A percentile compares a stretch with the other conserved stretches of the same genome.
Conservation (phyloP, 1,284 basidiomycete species). For the Ceratobasidium sp. region DNA sequence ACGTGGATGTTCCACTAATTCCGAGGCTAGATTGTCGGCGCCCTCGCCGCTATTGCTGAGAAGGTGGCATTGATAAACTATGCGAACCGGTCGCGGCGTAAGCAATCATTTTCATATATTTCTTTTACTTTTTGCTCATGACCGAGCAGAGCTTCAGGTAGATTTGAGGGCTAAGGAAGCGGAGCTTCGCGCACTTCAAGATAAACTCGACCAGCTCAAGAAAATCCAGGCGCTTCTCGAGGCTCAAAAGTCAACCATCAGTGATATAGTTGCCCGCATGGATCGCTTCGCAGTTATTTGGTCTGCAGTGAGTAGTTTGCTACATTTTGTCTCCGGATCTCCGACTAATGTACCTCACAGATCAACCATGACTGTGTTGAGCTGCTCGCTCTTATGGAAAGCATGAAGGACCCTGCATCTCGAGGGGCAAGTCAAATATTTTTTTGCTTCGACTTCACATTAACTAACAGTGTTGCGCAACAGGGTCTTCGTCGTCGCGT, state of each 20-base stretch:
- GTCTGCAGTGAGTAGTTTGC: background rate
- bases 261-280: background rate
- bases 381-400: background rate
- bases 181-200: background rate
- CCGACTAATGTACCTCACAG: background rate
- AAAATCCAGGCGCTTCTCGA: background rate
- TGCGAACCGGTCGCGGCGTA: background rate
- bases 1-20: background rate
- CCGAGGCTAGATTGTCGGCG: background rate
- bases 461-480: background rate
- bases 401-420: background rate
- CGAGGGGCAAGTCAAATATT: background rate
- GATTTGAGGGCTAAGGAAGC: background rate
- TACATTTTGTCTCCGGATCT: background rate
- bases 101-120: background rate
- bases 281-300: background rate
- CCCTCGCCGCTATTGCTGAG: background rate
- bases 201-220: background rate
- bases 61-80: background rate
- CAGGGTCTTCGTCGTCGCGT: background rate
- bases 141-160: background rate
- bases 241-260: background rate
- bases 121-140: background rate
- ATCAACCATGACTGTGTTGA: background rate
- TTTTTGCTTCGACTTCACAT: background rate